These are phyloP conservation scores for Sporisorium scitamineum DNA, from an alignment of 1,284 basidiomycete species.

Conservation along the genomic window DNA sequence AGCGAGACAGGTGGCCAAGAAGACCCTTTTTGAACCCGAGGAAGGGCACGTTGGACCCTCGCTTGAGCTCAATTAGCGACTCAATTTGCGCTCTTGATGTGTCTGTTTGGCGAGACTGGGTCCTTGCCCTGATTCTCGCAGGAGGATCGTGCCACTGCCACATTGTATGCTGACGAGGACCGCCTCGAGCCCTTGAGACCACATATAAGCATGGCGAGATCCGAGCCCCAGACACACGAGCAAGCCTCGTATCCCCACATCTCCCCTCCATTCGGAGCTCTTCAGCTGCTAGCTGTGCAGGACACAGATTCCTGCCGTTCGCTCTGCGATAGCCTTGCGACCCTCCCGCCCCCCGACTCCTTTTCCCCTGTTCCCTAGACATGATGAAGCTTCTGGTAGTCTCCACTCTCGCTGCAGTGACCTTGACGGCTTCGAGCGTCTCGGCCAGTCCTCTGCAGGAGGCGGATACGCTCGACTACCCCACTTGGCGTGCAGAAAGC, in stretches of 20 bases:
- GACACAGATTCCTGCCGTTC: neutral
- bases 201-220: neutral
- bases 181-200: neutral
- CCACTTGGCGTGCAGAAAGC: constrained; percentile 26
- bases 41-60: constrained; percentile 1
- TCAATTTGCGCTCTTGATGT: neutral
- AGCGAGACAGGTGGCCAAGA: neutral
- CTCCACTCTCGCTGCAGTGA: constrained; percentile 19
- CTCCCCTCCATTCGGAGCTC: neutral
- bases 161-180: no score
- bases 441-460: constrained; percentile 22
- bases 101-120: neutral
- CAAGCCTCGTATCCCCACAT: neutral
- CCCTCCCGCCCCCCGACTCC: neutral
- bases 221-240: neutral
- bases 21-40: neutral
- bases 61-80: constrained; percentile 4
- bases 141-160: neutral
- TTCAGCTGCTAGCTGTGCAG: neutral
- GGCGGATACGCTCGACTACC: constrained; percentile 8
- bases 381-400: constrained; percentile 23
- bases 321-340: no score
- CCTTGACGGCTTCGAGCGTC: constrained; percentile 18
- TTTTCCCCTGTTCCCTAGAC: neutral
- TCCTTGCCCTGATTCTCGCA: constrained; percentile 1